phyloP scores from a whole-genome alignment of 306 rosid species.

The Cicer arietinum region DNA sequence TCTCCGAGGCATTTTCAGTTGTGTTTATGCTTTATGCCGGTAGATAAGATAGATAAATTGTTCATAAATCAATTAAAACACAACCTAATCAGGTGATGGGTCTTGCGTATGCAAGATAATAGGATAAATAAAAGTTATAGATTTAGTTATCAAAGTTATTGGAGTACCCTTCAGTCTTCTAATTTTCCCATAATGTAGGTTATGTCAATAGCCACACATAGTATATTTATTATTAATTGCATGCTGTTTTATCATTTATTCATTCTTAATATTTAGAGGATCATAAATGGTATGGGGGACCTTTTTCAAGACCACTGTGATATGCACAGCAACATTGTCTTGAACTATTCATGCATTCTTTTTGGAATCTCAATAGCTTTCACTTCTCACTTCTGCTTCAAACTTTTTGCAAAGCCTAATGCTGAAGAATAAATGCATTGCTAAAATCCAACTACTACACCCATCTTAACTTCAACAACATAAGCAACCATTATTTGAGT shows the following conservation, averaged over 20 bases:
- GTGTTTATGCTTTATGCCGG: neutral
- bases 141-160: constrained; percentile 10
- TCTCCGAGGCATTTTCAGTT: neutral
- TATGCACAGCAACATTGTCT: constrained; percentile 33
- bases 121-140: constrained; percentile 7
- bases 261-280: constrained; percentile 18
- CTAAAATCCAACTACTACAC: neutral
- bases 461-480: constrained; percentile 16
- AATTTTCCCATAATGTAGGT: constrained; percentile 22
- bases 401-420: constrained; percentile 23
- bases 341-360: constrained; percentile 24
- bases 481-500: constrained; percentile 29
- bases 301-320: constrained; percentile 39
- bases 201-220: neutral
- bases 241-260: constrained; percentile 32
- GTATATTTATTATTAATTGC: constrained; percentile 19
- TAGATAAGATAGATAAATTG: neutral
- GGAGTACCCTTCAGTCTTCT: constrained; percentile 19
- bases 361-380: constrained; percentile 28
- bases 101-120: neutral
- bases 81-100: constrained; percentile 34
- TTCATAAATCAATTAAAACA: neutral
- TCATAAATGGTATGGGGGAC: constrained; percentile 34
- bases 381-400: constrained; percentile 13
- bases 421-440: constrained; percentile 24